A percentile compares a stretch with the other conserved stretches of the same genome.
Conservation (phyloP, 2,329 filamentous ascomycete genomes). For the Drechslerella coelobrocha region DNA sequence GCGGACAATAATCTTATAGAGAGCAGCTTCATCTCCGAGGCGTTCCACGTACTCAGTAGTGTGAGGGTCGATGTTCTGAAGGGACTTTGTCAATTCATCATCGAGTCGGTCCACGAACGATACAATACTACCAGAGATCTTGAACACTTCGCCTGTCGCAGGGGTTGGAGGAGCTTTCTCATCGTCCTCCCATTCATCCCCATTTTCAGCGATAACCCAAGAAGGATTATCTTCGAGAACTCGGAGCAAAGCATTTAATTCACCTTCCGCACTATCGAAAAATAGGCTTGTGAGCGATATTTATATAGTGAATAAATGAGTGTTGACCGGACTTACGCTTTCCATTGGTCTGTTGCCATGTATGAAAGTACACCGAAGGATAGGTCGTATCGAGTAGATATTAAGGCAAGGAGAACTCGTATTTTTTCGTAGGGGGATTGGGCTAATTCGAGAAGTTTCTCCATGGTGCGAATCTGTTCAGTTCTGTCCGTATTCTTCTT, state of each 20-base stretch:
- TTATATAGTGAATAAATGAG: background rate
- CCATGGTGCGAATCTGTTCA: constrained; percentile 97
- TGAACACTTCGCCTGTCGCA: constrained; percentile 79
- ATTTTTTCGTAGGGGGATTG: constrained; percentile 92
- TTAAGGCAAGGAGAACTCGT: constrained; percentile 85
- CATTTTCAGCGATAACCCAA: constrained; percentile 85
- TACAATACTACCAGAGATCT: constrained; percentile 89
- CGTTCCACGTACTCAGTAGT: constrained; percentile 98
- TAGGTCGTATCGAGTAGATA: constrained; percentile 93
- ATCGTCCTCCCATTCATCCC: constrained; percentile 98
- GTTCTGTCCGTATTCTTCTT: constrained; percentile 97
- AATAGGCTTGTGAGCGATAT: constrained; percentile 5
- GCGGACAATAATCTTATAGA: constrained; percentile 93
- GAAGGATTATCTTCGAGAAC: constrained; percentile 80
- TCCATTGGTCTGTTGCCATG: constrained; percentile 98
- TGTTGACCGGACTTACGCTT: constrained; percentile 63
- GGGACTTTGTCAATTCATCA: constrained; percentile 94
- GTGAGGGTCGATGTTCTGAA: constrained; percentile 97
- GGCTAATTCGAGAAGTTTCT: constrained; percentile 90
- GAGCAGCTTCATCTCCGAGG: constrained; percentile 82
- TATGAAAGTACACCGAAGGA: constrained; percentile 77
- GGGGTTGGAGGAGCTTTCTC: constrained; percentile 83
- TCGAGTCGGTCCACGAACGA: constrained; percentile 95
- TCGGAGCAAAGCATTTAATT: constrained; percentile 77
- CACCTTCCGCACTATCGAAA: constrained; percentile 71